Evolutionary conservation across 768 basidiomycete genomes (phyloP), one percentile per base, ranked within the genome.

Genomic region (Lactarius trivialis): DNA sequence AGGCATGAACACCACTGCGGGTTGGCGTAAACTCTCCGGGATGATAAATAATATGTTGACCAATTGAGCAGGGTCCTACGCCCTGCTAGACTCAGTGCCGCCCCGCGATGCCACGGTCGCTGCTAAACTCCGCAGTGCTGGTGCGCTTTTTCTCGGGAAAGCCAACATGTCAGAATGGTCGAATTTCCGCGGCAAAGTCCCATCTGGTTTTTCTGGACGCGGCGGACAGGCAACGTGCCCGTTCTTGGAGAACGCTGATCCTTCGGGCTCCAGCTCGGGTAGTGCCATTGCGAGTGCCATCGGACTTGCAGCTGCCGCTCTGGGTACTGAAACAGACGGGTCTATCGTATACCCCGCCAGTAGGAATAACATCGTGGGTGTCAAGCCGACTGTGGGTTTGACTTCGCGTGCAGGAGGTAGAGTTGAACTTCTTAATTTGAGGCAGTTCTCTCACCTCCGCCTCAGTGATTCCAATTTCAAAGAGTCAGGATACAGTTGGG

Each of bases 291-390:
- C 75, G 5, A 64, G 72, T 6, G 68, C 80, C 9, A 66, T 82
- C 34, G 79, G 81, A 17, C 74, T 82, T 32, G 74, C 74, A 3
- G 71, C 78, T 0, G 78, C 67, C 11, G 66, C 77, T 15, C 71
- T 82, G 26, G 81, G 81, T 14, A 74, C 77, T 0, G 81, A 81
- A 67, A 81, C 77, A 7, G 74, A 78, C 55, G 81, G 82, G n/a
- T 78, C 77, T 15, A 82, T 82, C 60, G 68, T 76, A 36, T 76
- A 71, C 15, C 81, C 81, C 0, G 72, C 75, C 48, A 75, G 73
- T 53, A 60, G 54, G 43, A 72, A 70, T 51, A 68, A 69, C 45
- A 26, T 71, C 30, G 73, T 70, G 11, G 76, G 75, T 2, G 71
- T 77, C 67, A 75, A 76, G 68, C 74, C 76, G 1, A 76, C 72